Evolutionary conservation across 2,329 filamentous ascomycete species (phyloP).

Genomic region (Xylariaceae sp.): DNA sequence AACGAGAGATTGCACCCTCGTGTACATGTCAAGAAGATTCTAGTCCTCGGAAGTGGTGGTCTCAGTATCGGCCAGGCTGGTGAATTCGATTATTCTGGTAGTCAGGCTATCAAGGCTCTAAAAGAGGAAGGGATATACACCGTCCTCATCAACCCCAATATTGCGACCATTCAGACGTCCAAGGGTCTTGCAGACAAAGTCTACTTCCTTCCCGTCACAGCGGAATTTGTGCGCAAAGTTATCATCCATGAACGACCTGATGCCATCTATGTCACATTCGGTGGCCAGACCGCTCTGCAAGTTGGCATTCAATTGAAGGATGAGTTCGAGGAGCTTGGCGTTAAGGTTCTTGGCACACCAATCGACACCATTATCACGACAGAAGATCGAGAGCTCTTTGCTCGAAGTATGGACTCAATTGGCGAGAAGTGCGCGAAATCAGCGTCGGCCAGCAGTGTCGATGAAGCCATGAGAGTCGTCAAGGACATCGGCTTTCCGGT

Average conservation of each 20-base stretch:
- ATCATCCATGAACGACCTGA: constrained; percentile 93
- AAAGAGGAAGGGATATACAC: constrained; percentile 98
- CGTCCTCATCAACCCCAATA: constrained; percentile 97
- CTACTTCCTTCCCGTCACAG: constrained; percentile 95
- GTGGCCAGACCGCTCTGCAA: constrained; percentile 93
- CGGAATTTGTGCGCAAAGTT: constrained; percentile 96
- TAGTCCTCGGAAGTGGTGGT: constrained; percentile 90
- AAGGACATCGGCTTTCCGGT: constrained; percentile 93
- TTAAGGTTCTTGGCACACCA: constrained; percentile 91
- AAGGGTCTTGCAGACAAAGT: constrained; percentile 98
- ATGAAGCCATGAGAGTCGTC: constrained; percentile 85
- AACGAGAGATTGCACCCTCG: constrained; percentile 73
- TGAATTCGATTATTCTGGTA: constrained; percentile 98
- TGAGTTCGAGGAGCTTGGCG: constrained; percentile 87
- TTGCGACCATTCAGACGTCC: constrained; percentile 97
- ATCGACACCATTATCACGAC: constrained; percentile 99
- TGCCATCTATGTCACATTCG: constrained; percentile 96
- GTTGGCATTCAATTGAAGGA: constrained; percentile 98
- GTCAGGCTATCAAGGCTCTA: constrained; percentile 95
- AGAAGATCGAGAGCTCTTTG: constrained; percentile 95
- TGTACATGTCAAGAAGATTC: constrained; percentile 86
- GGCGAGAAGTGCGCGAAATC: constrained; percentile 98
- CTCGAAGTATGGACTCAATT: constrained; percentile 96
- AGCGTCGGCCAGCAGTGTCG: constrained; percentile 80
- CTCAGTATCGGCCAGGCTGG: constrained; percentile 96